Evolutionary conservation across 2,329 filamentous ascomycete genomes (phyloP).

Genomic region (Cryoendolithus antarcticus): DNA sequence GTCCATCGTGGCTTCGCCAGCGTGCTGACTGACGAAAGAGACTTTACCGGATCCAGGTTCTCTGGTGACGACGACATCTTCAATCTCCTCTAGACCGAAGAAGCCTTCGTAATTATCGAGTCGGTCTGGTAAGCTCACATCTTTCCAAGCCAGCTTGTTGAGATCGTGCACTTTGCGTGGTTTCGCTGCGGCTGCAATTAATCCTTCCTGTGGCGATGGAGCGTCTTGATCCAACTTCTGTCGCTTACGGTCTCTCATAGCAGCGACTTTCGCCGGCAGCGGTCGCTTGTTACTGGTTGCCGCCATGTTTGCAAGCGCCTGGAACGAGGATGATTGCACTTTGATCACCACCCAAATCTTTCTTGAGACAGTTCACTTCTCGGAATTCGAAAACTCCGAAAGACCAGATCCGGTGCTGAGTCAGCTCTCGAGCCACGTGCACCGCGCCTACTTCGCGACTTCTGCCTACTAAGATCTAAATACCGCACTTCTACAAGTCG

Average conservation of each 20-base stretch:
- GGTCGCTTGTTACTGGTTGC: conserved; percentile 22
- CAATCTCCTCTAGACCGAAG: conserved; percentile 80
- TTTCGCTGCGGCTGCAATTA: conserved; percentile 7
- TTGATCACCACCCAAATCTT: too few species aligned
- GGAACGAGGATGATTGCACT: too few species aligned
- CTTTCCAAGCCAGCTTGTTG: conserved; percentile 49
- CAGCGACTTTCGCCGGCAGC: conserved; percentile 26
- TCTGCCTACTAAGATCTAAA: too few species aligned
- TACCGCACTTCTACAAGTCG: too few species aligned
- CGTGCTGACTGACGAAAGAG: conserved; percentile 21
- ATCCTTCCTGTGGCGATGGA: conserved; percentile 2
- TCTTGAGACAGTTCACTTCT: too few species aligned
- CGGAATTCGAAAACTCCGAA: too few species aligned
- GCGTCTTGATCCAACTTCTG: conserved; percentile 24
- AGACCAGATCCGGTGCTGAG: too few species aligned
- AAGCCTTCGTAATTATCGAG: conserved; percentile 88
- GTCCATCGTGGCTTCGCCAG: conserved; percentile 19
- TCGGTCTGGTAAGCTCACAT: conserved; percentile 58
- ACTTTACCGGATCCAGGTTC: conserved; percentile 37
- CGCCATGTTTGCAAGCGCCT: conserved; percentile 7
- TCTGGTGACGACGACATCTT: conserved; percentile 74
- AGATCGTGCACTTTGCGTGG: conserved; percentile 17
- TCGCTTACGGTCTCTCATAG: conserved; percentile 31
- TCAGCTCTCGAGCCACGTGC: too few species aligned
- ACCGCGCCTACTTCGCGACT: too few species aligned